These are phyloP conservation scores for Aspergillus diversus DNA, from an alignment of 495 filamentous ascomycete species.

Conservation along the genomic window DNA sequence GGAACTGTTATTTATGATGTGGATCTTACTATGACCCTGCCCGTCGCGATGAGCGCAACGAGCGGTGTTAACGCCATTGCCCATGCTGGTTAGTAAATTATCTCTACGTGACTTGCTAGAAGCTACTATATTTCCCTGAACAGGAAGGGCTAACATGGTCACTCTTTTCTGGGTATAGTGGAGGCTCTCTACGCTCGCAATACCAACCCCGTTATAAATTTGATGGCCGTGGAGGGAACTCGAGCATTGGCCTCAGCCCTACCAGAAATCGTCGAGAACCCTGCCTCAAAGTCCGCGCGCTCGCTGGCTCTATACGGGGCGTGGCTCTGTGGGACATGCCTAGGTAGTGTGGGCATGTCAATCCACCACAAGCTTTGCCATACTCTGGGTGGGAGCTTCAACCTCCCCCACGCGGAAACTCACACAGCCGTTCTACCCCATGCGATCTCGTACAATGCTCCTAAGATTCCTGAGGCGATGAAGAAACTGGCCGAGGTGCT, in stretches of 20 bases:
- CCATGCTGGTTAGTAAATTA: slow-evolving; percentile 54
- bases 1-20: slow-evolving; percentile 72
- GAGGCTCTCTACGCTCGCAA: slow-evolving; percentile 70
- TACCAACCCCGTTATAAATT: slow-evolving; percentile 61
- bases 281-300: slow-evolving; percentile 53
- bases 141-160: not conserved
- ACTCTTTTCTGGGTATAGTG: slow-evolving; percentile 35
- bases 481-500: slow-evolving; percentile 58
- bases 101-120: not conserved
- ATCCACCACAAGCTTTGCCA: slow-evolving; percentile 76
- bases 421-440: slow-evolving; percentile 71
- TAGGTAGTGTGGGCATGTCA: slow-evolving; percentile 69
- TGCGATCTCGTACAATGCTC: slow-evolving; percentile 69
- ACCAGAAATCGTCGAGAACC: slow-evolving; percentile 57
- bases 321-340: slow-evolving; percentile 67
- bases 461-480: slow-evolving; percentile 62
- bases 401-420: slow-evolving; percentile 70
- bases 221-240: slow-evolving; percentile 61
- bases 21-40: slow-evolving; percentile 68
- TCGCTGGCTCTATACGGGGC: slow-evolving; percentile 66
- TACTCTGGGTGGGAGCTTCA: slow-evolving; percentile 68
- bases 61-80: slow-evolving; percentile 74
- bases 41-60: slow-evolving; percentile 59
- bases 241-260: slow-evolving; percentile 57
- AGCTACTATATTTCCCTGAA: too few species aligned